Evolutionary conservation across 2,329 filamentous ascomycete species (phyloP).

Genomic region (Scedosporium boydii): DNA sequence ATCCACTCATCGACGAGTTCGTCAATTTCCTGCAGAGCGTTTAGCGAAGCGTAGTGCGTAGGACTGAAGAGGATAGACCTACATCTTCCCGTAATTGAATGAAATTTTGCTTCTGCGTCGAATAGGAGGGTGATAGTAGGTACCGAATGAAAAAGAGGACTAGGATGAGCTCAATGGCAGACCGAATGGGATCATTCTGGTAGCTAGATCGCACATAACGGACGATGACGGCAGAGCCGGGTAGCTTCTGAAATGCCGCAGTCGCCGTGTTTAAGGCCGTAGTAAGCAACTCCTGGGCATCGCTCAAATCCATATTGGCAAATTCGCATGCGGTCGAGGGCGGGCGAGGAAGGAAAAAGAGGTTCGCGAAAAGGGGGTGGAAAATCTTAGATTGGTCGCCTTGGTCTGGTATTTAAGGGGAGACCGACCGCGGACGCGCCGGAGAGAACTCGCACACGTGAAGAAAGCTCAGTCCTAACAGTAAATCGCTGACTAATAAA

Average conservation of each 20-base stretch:
- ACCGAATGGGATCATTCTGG: slow-evolving; percentile 91
- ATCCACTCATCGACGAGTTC: slow-evolving; percentile 95
- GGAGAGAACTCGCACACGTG: no score
- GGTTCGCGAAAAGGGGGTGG: neutral
- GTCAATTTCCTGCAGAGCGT: slow-evolving; percentile 67
- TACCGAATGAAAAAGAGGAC: slow-evolving; percentile 95
- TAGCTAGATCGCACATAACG: slow-evolving; percentile 96
- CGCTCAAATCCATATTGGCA: slow-evolving; percentile 50
- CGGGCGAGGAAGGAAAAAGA: neutral
- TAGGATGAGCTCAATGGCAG: slow-evolving; percentile 83
- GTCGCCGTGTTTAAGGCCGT: slow-evolving; percentile 42
- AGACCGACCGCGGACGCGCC: no score
- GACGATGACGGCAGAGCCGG: slow-evolving; percentile 86
- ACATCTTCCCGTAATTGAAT: slow-evolving; percentile 79
- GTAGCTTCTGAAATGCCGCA: slow-evolving; percentile 75
- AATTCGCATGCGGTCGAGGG: neutral
- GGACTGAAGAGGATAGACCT: slow-evolving; percentile 6
- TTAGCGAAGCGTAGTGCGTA: neutral
- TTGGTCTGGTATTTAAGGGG: no score
- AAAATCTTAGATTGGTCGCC: neutral
- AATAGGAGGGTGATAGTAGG: slow-evolving; percentile 83
- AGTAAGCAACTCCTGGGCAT: slow-evolving; percentile 44
- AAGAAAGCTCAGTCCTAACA: no score
- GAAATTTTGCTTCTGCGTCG: slow-evolving; percentile 80
- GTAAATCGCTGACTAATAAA: no score